Evolutionary conservation across 306 rosid genomes (phyloP), one percentile per base, ranked within the genome.

Genomic region (Mimosa bimucronata): DNA sequence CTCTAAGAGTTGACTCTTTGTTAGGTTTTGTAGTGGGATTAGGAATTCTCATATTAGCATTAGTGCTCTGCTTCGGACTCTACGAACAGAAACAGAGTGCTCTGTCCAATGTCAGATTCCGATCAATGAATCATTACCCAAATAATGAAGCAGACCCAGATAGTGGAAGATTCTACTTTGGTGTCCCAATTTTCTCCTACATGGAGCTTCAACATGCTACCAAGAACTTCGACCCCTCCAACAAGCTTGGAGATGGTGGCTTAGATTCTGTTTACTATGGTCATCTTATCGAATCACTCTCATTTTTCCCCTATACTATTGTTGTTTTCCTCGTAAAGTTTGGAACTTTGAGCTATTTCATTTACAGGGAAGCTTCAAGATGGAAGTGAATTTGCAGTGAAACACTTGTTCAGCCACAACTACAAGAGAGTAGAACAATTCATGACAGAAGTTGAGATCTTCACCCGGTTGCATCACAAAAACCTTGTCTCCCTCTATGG

Each of bases 181-280:
- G 88, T 9, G 69, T 88, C n/a, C 88, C 87, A 1, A 74, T 90
- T 40, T 87, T 90, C 77, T 77, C 91, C 11, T 88, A 90, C 42
- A 73, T 11, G 4, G 94, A 90, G 62, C 91, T 92, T 26, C 83
- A 79, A 77, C 83, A 73, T 72, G 92, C 97, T 38, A 92, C 97
- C 0, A 77, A 88, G 68, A 84, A 87, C 42, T 90, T 92, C 16
- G 79, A 88, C 44, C 26, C 7, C n/a, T 76, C 76, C 18, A 90
- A 30, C 68, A 82, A 84, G 66, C 90, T 92, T 1, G 94, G 97
- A 81, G 91, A 87, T 13, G 95, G 38, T 34, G 38, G 38, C 38
- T 34, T 34, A 3, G 38, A 89, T 61, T 80, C 78, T 15, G 97
- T 91, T 19, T 91, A 91, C 73, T 65, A 84, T 44, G 97, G 97